Conservation (phyloP, 805 yeast species). For the Lachancea mirantina region DNA sequence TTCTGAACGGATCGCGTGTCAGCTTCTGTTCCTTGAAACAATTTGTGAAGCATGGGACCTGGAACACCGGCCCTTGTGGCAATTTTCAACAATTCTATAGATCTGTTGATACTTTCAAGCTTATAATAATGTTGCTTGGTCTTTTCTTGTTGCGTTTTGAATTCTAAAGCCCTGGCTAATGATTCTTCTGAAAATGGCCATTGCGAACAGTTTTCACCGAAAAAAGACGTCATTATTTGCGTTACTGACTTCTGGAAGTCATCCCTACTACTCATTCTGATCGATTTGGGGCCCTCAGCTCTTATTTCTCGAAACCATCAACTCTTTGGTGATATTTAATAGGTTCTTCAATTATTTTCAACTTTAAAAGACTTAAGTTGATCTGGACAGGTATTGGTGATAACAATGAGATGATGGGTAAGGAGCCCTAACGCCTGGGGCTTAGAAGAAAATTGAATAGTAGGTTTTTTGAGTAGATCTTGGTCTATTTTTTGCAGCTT, state of each 20-base stretch:
- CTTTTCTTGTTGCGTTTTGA: slow-evolving; percentile 66
- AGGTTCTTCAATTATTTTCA: too few species aligned
- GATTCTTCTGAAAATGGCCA: slow-evolving; percentile 57
- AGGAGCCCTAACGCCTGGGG: too few species aligned
- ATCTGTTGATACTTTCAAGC: slow-evolving; percentile 52
- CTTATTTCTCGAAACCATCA: too few species aligned
- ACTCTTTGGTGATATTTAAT: too few species aligned
- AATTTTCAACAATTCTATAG: slow-evolving; percentile 53
- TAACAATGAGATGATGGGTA: too few species aligned
- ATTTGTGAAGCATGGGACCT: slow-evolving; percentile 48
- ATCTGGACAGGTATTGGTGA: too few species aligned
- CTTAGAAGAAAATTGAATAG: too few species aligned
- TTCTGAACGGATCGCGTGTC: slow-evolving; percentile 9
- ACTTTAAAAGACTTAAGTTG: too few species aligned
- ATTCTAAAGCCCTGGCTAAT: slow-evolving; percentile 48
- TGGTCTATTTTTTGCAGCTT: too few species aligned
- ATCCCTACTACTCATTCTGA: slow-evolving; percentile 6
- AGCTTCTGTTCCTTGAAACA: slow-evolving; percentile 34
- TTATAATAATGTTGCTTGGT: slow-evolving; percentile 75
- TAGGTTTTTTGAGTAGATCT: too few species aligned
- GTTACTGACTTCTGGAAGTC: slow-evolving; percentile 3
- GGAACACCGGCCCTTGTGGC: slow-evolving; percentile 63
- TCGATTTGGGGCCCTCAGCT: background rate
- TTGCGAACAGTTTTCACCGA: slow-evolving; percentile 46
- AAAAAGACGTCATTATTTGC: slow-evolving; percentile 25